Base-by-base conservation (phyloP, 768 basidiomycete species). In the Grammothele lineata region DNA sequence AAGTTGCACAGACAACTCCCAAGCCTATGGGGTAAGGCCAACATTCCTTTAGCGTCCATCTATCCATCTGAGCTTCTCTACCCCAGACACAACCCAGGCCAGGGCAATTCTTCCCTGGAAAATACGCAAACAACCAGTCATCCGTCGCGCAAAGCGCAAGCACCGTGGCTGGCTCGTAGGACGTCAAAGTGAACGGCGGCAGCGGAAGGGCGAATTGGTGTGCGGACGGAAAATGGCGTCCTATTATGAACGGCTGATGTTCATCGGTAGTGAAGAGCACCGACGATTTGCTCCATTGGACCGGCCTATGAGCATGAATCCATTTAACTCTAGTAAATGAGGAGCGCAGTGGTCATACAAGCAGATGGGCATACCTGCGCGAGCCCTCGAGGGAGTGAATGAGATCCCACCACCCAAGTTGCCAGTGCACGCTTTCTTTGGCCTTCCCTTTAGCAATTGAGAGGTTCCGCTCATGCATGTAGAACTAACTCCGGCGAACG, bases 401-500 rank as follows among this genome's bases (percentile, higher is more conserved):
- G 34, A 83, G 72, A 51, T 89, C 83, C 85, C 85, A 89, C 87
- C 87, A 88, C 23, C 77, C 77, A 23, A 79, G 60, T 19, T 76
- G 74, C 81, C 82, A 86, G 39, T 70, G 70, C 21, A 64, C 66
- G 44, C 70, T 71, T 53, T 78, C 77, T 48, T 67, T 76, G 21
- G 56, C 66, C 62, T 81, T 85, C 19, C 76, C 76, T 57, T 82
- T 84, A 37, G 71, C 64, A 15, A 74, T 70, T 24, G 57, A 17
- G 0, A 55, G 12, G 22, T 45, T 59, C 10, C 49, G 32, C 4
- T 59, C 58, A 32, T 58, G 53, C 55, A 59, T 56, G 35, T n/a
- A n/a, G n/a, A n/a, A n/a, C n/a, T n/a, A n/a, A n/a, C n/a, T n/a
- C n/a, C n/a, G n/a, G 30, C 9, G 30, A 15, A 8, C 30, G 15